phyloP scores from a whole-genome alignment of 768 basidiomycete genomes.

The Phanerodontia chrysosporium region DNA sequence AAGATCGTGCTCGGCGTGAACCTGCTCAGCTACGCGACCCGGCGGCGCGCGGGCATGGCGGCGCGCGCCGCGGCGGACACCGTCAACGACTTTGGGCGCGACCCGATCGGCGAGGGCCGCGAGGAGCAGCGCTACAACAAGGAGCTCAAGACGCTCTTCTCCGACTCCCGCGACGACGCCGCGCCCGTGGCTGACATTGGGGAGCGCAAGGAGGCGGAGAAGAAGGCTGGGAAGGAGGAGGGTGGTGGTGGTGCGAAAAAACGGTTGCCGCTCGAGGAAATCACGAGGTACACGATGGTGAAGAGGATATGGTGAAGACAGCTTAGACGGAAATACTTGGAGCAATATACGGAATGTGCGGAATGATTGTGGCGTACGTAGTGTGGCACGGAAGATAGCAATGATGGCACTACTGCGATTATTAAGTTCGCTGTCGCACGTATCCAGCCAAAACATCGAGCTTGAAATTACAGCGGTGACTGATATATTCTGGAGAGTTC shows the following conservation, averaged over 20 bases:
- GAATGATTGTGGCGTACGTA: too few species aligned
- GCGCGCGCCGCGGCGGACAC: conserved; percentile 66
- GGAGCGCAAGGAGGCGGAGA: conserved; percentile 33
- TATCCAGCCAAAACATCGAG: too few species aligned
- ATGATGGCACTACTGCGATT: too few species aligned
- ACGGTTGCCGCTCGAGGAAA: conserved; percentile 75
- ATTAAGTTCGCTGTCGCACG: too few species aligned
- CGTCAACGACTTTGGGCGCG: conserved; percentile 85
- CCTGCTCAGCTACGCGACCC: conserved; percentile 77
- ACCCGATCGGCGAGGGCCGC: conserved; percentile 85
- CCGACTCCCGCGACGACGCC: conserved; percentile 67
- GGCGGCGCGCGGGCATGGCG: conserved; percentile 73
- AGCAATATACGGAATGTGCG: too few species aligned
- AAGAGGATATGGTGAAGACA: conserved; percentile 71
- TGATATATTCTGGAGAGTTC: not conserved
- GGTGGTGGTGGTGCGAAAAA: conserved; percentile 43
- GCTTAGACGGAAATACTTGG: not conserved
- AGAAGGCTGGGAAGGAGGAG: conserved; percentile 15
- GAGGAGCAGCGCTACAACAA: conserved; percentile 90
- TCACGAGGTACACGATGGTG: conserved; percentile 94
- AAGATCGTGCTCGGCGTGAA: conserved; percentile 93
- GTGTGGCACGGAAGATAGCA: not conserved
- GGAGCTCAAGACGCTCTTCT: conserved; percentile 68
- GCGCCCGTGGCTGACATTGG: conserved; percentile 68
- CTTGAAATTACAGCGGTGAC: too few species aligned